These are phyloP conservation scores for Candida broadrunensis DNA, from an alignment of 805 yeast species.

Conservation along the genomic window DNA sequence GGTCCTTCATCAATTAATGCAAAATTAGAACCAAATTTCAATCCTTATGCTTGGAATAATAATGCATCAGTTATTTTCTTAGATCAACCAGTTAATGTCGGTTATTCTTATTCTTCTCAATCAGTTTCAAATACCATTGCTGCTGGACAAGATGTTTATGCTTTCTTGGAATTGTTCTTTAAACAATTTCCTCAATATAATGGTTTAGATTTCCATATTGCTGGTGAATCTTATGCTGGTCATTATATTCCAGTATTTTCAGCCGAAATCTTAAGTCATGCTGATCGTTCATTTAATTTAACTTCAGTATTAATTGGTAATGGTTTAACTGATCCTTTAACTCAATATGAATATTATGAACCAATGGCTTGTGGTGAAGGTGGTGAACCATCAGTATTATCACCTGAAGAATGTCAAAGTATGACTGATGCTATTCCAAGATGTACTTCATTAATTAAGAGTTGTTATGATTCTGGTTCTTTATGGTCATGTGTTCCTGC, in stretches of 20 bases:
- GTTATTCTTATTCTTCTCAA: slow-evolving; percentile 29
- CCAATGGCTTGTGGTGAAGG: slow-evolving; percentile 96
- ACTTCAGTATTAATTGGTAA: slow-evolving; percentile 86
- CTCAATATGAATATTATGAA: slow-evolving; percentile 74
- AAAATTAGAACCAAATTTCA: slow-evolving; percentile 24
- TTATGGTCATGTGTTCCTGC: slow-evolving; percentile 92
- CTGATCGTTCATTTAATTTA: slow-evolving; percentile 48
- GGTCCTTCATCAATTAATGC: slow-evolving; percentile 29
- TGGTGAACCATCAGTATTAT: slow-evolving; percentile 73
- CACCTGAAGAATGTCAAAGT: slow-evolving; percentile 63
- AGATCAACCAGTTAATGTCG: slow-evolving; percentile 36
- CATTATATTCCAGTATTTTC: slow-evolving; percentile 48
- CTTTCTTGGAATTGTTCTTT: slow-evolving; percentile 35
- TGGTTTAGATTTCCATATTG: slow-evolving; percentile 30
- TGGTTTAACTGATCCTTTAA: slow-evolving; percentile 83
- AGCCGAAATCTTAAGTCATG: slow-evolving; percentile 38
- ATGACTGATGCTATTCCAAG: slow-evolving; percentile 66
- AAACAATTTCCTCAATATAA: slow-evolving; percentile 32
- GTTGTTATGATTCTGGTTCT: slow-evolving; percentile 73
- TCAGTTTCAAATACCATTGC: slow-evolving; percentile 30
- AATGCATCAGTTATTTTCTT: slow-evolving; percentile 41
- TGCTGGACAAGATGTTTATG: slow-evolving; percentile 34
- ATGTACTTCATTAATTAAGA: slow-evolving; percentile 70
- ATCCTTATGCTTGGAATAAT: slow-evolving; percentile 30
- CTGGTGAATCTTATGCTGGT: slow-evolving; percentile 47